These are phyloP conservation scores for Apiospora kogelbergensis DNA, from an alignment of 2,329 filamentous ascomycete species.

Conservation along the genomic window DNA sequence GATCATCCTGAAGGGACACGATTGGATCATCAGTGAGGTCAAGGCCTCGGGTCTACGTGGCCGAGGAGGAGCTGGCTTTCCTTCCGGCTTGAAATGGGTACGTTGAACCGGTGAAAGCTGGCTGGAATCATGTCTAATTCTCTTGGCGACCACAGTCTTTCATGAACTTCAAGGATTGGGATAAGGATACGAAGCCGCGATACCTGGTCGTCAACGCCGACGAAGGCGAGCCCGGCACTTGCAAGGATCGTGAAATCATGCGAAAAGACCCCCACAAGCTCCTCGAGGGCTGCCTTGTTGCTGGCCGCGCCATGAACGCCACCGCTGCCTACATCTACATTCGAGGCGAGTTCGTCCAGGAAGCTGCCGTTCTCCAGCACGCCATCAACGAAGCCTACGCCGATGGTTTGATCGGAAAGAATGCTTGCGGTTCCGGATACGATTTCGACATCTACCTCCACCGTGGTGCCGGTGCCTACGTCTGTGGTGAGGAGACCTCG, in stretches of 20 bases:
- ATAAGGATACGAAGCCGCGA: slow-evolving; percentile 92
- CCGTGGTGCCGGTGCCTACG: slow-evolving; percentile 95
- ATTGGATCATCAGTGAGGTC: slow-evolving; percentile 98
- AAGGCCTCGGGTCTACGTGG: slow-evolving; percentile 95
- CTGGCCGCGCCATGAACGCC: slow-evolving; percentile 97
- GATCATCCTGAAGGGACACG: slow-evolving; percentile 93
- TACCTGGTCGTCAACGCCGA: slow-evolving; percentile 98
- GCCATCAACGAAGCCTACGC: slow-evolving; percentile 98
- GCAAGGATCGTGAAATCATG: slow-evolving; percentile 99
- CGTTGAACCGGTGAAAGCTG: slow-evolving; percentile 8
- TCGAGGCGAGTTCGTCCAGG: slow-evolving; percentile 95
- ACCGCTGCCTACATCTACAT: slow-evolving; percentile 99
- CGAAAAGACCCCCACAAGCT: slow-evolving; percentile 99
- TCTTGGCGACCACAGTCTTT: slow-evolving; percentile 68
- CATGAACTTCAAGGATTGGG: slow-evolving; percentile 99
- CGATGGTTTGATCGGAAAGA: slow-evolving; percentile 94
- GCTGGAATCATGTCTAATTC: slow-evolving; percentile 13
- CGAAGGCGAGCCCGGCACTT: slow-evolving; percentile 97
- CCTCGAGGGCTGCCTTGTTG: slow-evolving; percentile 92
- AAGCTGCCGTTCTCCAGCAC: slow-evolving; percentile 88
- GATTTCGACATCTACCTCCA: slow-evolving; percentile 98
- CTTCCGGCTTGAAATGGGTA: slow-evolving; percentile 99
- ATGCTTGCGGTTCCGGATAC: slow-evolving; percentile 94
- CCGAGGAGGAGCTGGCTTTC: slow-evolving; percentile 95
- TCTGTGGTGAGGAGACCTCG: slow-evolving; percentile 97